Evolutionary conservation across 2,329 filamentous ascomycete genomes (phyloP), one percentile per base, ranked within the genome.

Genomic region (Ophiobolus disseminans): DNA sequence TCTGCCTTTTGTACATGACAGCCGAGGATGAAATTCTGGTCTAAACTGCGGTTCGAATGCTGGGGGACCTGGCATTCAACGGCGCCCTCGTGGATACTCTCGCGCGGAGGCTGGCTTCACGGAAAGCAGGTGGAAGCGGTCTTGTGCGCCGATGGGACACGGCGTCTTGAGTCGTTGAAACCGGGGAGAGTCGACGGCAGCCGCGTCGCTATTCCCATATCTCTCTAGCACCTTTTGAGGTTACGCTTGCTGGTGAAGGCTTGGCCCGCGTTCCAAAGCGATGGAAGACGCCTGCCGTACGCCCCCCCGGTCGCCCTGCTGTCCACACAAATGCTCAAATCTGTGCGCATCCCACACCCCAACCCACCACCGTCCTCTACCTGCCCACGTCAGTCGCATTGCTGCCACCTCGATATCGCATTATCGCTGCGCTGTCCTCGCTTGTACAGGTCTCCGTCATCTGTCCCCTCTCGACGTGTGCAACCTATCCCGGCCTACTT

Each of bases 241-340:
- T 45, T 45, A 53, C 55, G 53, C 51, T 57, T 55, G 48, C 46
- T 55, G 52, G 50, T 51, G 53, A 34, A 32, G 38, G 38, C 62
- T 60, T 63, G 60, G 59, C 59, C 30, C 46, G 53, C 50, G 49
- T 42, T 53, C 48, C 53, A 39, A 36, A 47, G 53, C 48, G 40
- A 53, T 47, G 55, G 41, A 43, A 52, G 46, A 50, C 45, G 49
- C 48, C 46, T 48, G 58, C 55, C 48, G 53, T 58, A 51, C 50
- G 45, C 52, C 45, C n/a, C n/a, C 50, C 50, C 38, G 41, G 45
- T 45, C 56, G 48, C 47, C 56, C 50, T 53, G 51, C 60, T 58
- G 42, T 45, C 42, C 60, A 62, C 60, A 63, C 53, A 61, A 63
- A 57, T 65, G 58, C 48, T 58, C 55, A 44, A 48, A 42, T 44